phyloP scores from a whole-genome alignment of 1,139 yeast genomes.

The Protomyces inundatus region DNA sequence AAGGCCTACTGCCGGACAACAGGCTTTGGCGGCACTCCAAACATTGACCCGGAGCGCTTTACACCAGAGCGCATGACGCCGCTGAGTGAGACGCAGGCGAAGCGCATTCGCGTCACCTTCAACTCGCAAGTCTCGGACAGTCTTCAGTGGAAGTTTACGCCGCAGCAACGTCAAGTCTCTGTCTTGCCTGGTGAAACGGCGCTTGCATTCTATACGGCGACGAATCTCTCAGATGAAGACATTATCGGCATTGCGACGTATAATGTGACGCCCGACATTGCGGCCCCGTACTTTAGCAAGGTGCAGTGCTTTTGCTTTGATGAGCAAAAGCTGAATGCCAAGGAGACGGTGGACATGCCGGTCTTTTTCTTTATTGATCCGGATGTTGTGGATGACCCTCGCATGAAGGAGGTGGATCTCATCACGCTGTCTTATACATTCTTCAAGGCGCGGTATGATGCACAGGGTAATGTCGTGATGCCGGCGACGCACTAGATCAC shows the following conservation, averaged over 20 bases:
- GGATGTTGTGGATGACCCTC: conserved; percentile 90
- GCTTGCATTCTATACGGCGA: conserved; percentile 88
- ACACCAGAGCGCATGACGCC: conserved; percentile 86
- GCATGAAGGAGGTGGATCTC: conserved; percentile 85
- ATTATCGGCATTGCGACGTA: conserved; percentile 47
- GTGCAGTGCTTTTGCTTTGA: conserved; percentile 98
- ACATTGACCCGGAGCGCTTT: conserved; percentile 72
- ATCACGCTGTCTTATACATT: conserved; percentile 88
- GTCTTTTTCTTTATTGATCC: conserved; percentile 93
- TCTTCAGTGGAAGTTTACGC: conserved; percentile 92
- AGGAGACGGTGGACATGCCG: conserved; percentile 99
- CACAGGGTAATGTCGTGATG: conserved; percentile 23
- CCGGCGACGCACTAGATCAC: conserved; percentile 12
- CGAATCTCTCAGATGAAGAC: conserved; percentile 76
- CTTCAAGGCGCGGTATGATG: conserved; percentile 45
- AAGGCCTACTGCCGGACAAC: conserved; percentile 90
- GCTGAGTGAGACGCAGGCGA: conserved; percentile 61
- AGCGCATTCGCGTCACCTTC: conserved; percentile 73
- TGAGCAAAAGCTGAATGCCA: conserved; percentile 87
- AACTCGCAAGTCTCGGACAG: conserved; percentile 89
- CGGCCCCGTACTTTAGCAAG: conserved; percentile 91
- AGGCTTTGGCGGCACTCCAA: conserved; percentile 94
- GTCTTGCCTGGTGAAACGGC: conserved; percentile 98
- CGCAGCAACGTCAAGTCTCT: conserved; percentile 88
- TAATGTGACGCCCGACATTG: conserved; percentile 92